phyloP scores from a whole-genome alignment of 768 basidiomycete species.

The Ephemerocybe angulata region DNA sequence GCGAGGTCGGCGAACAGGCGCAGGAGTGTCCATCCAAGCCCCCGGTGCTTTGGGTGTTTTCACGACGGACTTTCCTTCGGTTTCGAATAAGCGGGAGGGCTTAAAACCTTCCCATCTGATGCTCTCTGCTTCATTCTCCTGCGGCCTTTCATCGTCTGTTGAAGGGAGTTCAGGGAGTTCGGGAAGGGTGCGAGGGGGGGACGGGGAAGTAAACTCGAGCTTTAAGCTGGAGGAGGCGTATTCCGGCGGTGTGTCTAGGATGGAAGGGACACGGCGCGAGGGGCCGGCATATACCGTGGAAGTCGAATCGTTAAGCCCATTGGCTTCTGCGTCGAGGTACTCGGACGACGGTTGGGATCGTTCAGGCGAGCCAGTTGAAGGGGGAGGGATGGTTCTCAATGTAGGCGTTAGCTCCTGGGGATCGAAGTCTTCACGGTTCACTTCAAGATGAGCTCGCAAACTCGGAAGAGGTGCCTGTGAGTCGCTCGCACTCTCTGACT shows the following conservation, averaged over 20 bases:
- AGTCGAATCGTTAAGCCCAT: neutral
- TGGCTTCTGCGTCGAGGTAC: neutral
- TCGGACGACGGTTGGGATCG: neutral
- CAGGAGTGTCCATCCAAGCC: constrained; percentile 36
- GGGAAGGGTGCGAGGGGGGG: constrained; percentile 58
- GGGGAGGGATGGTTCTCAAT: neutral
- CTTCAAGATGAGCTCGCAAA: neutral
- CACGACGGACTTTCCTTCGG: constrained; percentile 18
- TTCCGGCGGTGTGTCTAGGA: neutral
- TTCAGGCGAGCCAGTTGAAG: neutral
- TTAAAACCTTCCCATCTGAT: neutral
- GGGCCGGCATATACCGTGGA: neutral
- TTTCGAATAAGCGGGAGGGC: constrained; percentile 2
- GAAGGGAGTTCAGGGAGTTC: constrained; percentile 66
- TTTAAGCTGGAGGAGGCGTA: constrained; percentile 38
- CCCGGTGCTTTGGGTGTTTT: constrained; percentile 47
- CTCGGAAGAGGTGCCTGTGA: neutral
- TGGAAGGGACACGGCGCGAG: neutral
- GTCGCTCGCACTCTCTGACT: neutral
- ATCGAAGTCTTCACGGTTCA: neutral
- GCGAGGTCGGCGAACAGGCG: constrained; percentile 13
- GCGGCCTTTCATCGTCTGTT: constrained; percentile 30
- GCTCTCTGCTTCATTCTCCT: constrained; percentile 1
- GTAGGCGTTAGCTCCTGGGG: neutral
- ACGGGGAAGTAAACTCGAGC: constrained; percentile 56